A percentile compares a stretch with the other conserved stretches of the same genome.
Evolutionary conservation across 495 filamentous ascomycete genomes (phyloP).

Genomic region (Saxophila tyrrhenica): DNA sequence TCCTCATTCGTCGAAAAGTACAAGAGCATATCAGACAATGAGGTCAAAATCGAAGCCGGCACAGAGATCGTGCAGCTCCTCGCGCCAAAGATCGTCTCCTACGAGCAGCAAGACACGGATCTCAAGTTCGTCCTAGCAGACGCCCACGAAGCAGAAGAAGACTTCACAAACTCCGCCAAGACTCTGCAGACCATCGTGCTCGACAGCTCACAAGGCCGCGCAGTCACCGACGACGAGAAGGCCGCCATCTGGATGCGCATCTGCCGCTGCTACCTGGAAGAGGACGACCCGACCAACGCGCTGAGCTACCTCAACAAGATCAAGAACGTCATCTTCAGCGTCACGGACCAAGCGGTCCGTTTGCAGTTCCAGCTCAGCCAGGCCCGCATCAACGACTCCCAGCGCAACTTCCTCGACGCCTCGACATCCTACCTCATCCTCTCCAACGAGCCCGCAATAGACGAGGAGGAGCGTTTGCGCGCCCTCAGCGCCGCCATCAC

Average conservation of each 20-base stretch:
- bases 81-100: constrained; percentile 54
- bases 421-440: constrained; percentile 77
- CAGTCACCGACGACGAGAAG: constrained; percentile 66
- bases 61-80: constrained; percentile 55
- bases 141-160: constrained; percentile 70
- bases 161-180: constrained; percentile 66
- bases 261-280: constrained; percentile 86
- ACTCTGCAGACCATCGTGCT: constrained; percentile 74
- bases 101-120: constrained; percentile 71
- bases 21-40: constrained; percentile 40
- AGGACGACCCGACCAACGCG: constrained; percentile 77
- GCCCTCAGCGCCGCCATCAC: constrained; percentile 81
- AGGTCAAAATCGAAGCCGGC: constrained; percentile 59
- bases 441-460: constrained; percentile 60
- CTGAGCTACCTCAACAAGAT: constrained; percentile 83
- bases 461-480: constrained; percentile 73
- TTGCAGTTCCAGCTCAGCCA: constrained; percentile 83
- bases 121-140: constrained; percentile 73
- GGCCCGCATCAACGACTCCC: constrained; percentile 83
- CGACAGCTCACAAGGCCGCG: constrained; percentile 74
- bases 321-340: constrained; percentile 77
- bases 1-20: constrained; percentile 51
- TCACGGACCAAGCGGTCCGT: constrained; percentile 55
- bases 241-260: constrained; percentile 83
- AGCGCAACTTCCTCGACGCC: constrained; percentile 83